Base-by-base conservation (phyloP, 495 filamentous ascomycete species). In the Sordaria brevicollis region DNA sequence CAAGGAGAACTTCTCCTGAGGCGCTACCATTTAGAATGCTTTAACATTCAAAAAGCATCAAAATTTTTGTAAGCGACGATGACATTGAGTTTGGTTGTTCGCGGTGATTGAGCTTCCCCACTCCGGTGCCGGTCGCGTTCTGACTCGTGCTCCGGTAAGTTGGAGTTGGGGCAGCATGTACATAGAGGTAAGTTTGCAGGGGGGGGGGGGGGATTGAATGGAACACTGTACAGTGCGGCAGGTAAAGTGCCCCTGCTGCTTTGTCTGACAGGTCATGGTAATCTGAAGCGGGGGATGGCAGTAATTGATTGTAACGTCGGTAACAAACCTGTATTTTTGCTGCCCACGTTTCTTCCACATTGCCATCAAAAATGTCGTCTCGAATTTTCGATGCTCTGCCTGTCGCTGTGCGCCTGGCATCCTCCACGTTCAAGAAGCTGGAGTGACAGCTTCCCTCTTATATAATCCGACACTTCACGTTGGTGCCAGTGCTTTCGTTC, bases 101-200 rank as follows among this genome's bases (percentile, higher is more conserved):
- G 49, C 6, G 33, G 49, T 62, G 25, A 62, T 29, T 62, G 13
- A 31, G 49, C 49, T 62, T 71, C 43, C 38, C 69, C 69, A 71
- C 65, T 65, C 69, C 69, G 65, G 69, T 54, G 66, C 69, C 65
- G 65, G 69, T 65, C 67, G 65, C 33, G 21, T 49, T 70, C 19
- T 71, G 69, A 71, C 69, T 71, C 69, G 69, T 39, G 69, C 49
- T 62, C 49, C 49, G 33, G 49, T 25, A 62, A 31, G 49, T 31
- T 33, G 49, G 25, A 62, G 25, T 31, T n/a, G n/a, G n/a, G n/a
- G n/a, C n/a, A n/a, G n/a, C n/a, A n/a, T n/a, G n/a, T n/a, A n/a
- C n/a, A n/a, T n/a, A n/a, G n/a, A n/a, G n/a, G 25, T 25, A 62
- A 29, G 13, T 25, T 31, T 25, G 17, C 49, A 62, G 49, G 49